Evolutionary conservation across 345 rosid genomes (phyloP), one percentile per base, ranked within the genome.

Genomic region (Kandelia obovata): DNA sequence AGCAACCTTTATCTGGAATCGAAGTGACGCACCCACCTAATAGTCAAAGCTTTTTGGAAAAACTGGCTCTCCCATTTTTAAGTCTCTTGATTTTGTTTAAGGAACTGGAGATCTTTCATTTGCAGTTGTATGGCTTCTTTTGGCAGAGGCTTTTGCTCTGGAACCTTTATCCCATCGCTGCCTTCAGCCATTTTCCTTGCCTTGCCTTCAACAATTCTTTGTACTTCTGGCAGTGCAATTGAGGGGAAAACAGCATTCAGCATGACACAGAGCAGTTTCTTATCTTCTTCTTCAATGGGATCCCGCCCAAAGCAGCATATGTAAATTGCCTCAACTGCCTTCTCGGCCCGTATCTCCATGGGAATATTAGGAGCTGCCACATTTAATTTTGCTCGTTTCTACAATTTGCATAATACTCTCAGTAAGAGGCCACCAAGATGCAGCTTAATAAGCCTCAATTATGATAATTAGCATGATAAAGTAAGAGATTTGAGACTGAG

Each of bases 101-200:
- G 96, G 82, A 95, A 95, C 64, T 88, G 83, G 47, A 95, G 96
- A 78, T 95, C 96, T 75, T 89, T 95, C 97, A 91, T 92, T 73
- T 95, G 99, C 86, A 86, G 66, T 70, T 83, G 69, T 19, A 78
- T 86, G 56, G 97, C 99, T 75, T 87, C 96, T 82, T 86, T 83
- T 0, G 93, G 78, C 69, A 89, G 79, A 20, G 88, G 80, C 81
- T 81, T 87, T 2, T 81, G 82, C 77, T 77, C 87, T 6, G 81
- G 76, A 72, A 70, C 53, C 15, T 47, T 73, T 47, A 66, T 81
- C 32, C 79, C 87, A 52, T 81, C 89, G 13, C 74, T 77, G 31
- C 90, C 92, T 76, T 91, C 88, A 0, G 85, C 96, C 8, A 89
- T 89, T 65, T 67, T 85, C n/a, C 17, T 76, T 1, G 84, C 93